Conservation (phyloP, 257 asterid genomes). For the Cinchona pubescens region DNA sequence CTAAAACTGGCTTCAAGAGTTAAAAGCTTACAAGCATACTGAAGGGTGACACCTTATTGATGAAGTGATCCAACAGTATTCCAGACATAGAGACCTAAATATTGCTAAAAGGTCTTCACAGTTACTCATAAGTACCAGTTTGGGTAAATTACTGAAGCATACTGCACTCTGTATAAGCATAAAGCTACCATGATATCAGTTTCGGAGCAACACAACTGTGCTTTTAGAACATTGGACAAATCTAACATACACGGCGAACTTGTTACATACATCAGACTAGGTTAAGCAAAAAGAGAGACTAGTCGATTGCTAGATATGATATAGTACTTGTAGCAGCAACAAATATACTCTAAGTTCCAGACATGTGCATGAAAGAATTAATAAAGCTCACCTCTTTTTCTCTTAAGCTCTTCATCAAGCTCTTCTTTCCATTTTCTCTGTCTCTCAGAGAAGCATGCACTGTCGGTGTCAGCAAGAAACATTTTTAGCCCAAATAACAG, state of each 20-base stretch:
- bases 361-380: slow-evolving; percentile 1
- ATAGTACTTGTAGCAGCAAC: not conserved
- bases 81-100: not conserved
- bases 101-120: not conserved
- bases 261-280: not conserved
- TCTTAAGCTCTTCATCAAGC: slow-evolving; percentile 88
- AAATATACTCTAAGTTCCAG: not conserved
- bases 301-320: not conserved
- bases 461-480: slow-evolving; percentile 19
- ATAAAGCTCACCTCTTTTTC: slow-evolving; percentile 71
- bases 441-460: slow-evolving; percentile 64
- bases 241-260: not conserved
- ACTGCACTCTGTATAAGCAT: not conserved
- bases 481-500: slow-evolving; percentile 20
- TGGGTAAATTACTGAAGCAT: not conserved
- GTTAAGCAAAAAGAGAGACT: not conserved
- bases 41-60: not conserved
- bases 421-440: slow-evolving; percentile 96
- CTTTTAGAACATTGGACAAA: not conserved
- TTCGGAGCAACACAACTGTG: not conserved
- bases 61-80: not conserved
- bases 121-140: not conserved
- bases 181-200: not conserved
- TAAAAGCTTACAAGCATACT: slow-evolving; percentile 4
- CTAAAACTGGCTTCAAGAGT: not conserved